A percentile compares a stretch with the other conserved stretches of the same genome.
Evolutionary conservation across 1,284 basidiomycete species (phyloP).

Genomic region (Cutaneotrichosporon sp.): DNA sequence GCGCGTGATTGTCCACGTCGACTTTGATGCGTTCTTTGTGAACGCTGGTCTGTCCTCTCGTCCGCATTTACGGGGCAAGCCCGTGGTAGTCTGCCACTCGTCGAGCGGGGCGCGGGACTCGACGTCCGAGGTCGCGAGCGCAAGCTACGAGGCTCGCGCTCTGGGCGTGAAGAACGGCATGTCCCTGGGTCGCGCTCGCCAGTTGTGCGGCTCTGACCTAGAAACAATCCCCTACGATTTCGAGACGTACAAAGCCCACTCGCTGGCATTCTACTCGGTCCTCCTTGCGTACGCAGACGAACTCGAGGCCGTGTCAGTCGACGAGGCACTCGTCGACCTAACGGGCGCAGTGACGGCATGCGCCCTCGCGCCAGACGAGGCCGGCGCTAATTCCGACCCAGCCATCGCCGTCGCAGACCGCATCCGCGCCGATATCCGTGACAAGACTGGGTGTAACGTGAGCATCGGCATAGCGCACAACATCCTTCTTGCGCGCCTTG

Average conservation of each 20-base stretch:
- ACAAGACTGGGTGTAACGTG: constrained; percentile 78
- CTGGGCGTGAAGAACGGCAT: constrained; percentile 91
- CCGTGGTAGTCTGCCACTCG: constrained; percentile 92
- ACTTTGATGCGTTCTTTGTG: constrained; percentile 98
- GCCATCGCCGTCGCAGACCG: constrained; percentile 72
- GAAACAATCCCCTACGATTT: constrained; percentile 66
- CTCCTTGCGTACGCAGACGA: constrained; percentile 84
- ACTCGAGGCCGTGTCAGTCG: constrained; percentile 89
- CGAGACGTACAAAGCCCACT: constrained; percentile 71
- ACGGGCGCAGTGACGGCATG: constrained; percentile 56
- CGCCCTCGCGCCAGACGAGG: constrained; percentile 40
- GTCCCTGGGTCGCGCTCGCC: constrained; percentile 81
- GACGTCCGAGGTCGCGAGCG: constrained; percentile 90
- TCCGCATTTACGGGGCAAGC: constrained; percentile 74
- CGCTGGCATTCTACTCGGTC: constrained; percentile 83
- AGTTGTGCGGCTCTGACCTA: constrained; percentile 58
- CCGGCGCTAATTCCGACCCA: constrained; percentile 37
- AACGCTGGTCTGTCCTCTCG: constrained; percentile 73
- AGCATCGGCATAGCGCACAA: constrained; percentile 90
- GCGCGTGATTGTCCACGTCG: constrained; percentile 82
- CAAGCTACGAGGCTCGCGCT: constrained; percentile 84
- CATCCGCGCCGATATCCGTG: constrained; percentile 69
- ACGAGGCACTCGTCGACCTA: constrained; percentile 90
- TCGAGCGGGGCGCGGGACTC: constrained; percentile 60
- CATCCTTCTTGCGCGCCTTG: constrained; percentile 84